Evolutionary conservation across 2,329 filamentous ascomycete genomes (phyloP).

Genomic region (Acephala macrosclerotiorum): DNA sequence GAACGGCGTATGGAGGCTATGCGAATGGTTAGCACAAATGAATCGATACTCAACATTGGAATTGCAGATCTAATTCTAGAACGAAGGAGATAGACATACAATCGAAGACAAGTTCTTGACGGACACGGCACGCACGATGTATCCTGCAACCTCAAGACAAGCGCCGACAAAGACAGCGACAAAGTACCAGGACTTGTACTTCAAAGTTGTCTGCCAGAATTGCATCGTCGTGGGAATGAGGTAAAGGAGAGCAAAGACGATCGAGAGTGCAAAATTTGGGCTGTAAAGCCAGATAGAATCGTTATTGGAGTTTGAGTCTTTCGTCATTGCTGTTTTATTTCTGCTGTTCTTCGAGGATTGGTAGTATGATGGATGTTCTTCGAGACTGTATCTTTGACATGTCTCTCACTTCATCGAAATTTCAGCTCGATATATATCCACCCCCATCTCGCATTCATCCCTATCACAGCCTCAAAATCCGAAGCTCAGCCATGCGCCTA

Average conservation of each 20-base stretch:
- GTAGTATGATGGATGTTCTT: background rate
- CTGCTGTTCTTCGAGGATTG: background rate
- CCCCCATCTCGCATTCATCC: background rate
- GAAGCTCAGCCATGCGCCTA: too few species aligned
- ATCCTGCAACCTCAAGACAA: slow-evolving; percentile 51
- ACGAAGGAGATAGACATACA: slow-evolving; percentile 4
- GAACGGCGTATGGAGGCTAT: slow-evolving; percentile 30
- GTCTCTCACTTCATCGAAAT: too few species aligned
- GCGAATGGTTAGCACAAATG: too few species aligned
- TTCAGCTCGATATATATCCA: too few species aligned
- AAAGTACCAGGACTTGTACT: slow-evolving; percentile 53
- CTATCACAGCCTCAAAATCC: too few species aligned
- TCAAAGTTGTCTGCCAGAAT: slow-evolving; percentile 50
- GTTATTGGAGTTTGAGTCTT: background rate
- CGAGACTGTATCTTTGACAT: background rate
- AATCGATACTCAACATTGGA: too few species aligned
- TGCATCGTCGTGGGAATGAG: slow-evolving; percentile 47
- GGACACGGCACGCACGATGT: slow-evolving; percentile 49
- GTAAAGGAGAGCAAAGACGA: slow-evolving; percentile 49
- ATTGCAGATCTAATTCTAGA: too few species aligned
- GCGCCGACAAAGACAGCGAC: slow-evolving; percentile 52
- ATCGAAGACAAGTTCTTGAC: slow-evolving; percentile 35
- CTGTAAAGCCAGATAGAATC: slow-evolving; percentile 51
- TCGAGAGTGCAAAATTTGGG: slow-evolving; percentile 51
- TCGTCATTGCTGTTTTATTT: background rate